Evolutionary conservation across 1,139 yeast species (phyloP), one percentile per base, ranked within the genome.

Genomic region (Debaryomyces udenii): DNA sequence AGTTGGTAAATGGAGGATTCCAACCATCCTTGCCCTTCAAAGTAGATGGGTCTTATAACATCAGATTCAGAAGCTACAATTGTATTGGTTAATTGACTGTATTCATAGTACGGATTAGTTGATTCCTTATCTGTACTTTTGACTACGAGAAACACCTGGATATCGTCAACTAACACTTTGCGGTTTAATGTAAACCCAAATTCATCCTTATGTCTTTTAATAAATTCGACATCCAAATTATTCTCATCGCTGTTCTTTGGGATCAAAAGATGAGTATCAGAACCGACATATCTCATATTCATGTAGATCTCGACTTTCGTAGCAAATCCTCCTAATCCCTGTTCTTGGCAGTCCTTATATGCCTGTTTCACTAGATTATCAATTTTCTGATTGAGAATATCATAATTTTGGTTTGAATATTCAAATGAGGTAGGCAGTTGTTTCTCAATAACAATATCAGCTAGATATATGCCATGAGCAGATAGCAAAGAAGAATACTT

Each of bases 181-280:
- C 77, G 53, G 32, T 68, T 72, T 46, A 71, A 59, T 7, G 62
- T 61, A 49, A 71, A 71, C 0, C 77, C 77, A 52, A 70, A 71
- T 45, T 71, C 77, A 23, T 49, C 49, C 33, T 53, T 51, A 46
- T 71, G 75, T 47, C 69, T 61, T 9, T 52, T 47, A 17, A 69
- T 50, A 43, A 71, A 71, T 35, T 49, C 52, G 10, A 45, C 33
- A 35, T 55, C 67, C 11, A 68, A 62, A 47, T 61, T 51, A 24
- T 56, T 43, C 6, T 49, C 56, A 4, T 52, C 57, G 3, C 48
- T 53, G 1, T 23, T 32, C 24, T 56, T 56, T 3, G 62, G 62
- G 27, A 87, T 80, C 83, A 90, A 84, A 48, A 91, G 68, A 35
- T 85, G 83, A 2, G 96, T 85, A 56, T 90, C 97, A 13, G 96